Evolutionary conservation across 2,329 filamentous ascomycete genomes (phyloP).

Genomic region (Arthrobotrys conoides): DNA sequence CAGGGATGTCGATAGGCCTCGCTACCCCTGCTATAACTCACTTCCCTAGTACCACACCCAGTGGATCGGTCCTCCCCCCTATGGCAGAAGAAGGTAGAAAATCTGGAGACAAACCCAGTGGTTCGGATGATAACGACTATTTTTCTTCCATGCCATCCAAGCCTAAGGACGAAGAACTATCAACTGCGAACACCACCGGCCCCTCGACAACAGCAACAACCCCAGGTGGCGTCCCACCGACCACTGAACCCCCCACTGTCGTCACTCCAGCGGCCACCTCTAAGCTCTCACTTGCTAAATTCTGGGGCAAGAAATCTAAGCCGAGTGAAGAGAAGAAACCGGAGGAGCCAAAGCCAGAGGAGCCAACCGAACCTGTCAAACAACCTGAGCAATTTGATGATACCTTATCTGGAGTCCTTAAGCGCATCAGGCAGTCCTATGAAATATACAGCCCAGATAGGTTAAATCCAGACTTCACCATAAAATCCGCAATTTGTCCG

Average conservation of each 20-base stretch:
- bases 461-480: constrained; percentile 69
- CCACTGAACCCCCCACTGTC: constrained; percentile 56
- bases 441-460: constrained; percentile 67
- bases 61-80: constrained; percentile 68
- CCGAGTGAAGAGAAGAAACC: constrained; percentile 62
- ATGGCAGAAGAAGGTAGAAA: constrained; percentile 70
- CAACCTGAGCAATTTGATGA: constrained; percentile 74
- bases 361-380: constrained; percentile 63
- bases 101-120: constrained; percentile 66
- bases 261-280: constrained; percentile 69
- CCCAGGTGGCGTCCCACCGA: constrained; percentile 20
- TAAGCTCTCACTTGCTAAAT: constrained; percentile 68
- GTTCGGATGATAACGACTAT: constrained; percentile 79
- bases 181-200: constrained; percentile 69
- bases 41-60: constrained; percentile 64
- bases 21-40: constrained; percentile 74
- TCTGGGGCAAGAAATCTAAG: constrained; percentile 74
- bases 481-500: constrained; percentile 75
- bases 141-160: constrained; percentile 76
- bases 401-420: constrained; percentile 79
- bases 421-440: constrained; percentile 80
- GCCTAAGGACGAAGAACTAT: constrained; percentile 70
- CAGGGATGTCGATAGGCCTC: constrained; percentile 82
- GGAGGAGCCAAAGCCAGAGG: constrained; percentile 57
- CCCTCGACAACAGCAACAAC: constrained; percentile 68